Evolutionary conservation across 371 early-diverging fungal genomes (phyloP).

Genomic region (Choanephora cucurbitarum): DNA sequence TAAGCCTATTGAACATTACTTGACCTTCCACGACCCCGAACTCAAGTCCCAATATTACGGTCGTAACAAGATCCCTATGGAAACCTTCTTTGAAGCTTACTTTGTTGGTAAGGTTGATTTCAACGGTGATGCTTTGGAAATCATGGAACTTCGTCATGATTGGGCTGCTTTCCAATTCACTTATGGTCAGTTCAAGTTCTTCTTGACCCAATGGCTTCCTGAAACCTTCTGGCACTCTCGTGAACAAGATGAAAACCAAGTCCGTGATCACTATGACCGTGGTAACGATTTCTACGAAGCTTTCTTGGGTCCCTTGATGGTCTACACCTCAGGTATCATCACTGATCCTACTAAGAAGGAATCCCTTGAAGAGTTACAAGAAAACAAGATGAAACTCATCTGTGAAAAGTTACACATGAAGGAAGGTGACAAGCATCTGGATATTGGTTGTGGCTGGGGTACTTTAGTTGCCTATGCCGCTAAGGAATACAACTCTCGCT

Average conservation of each 20-base stretch:
- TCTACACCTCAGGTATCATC: constrained; percentile 94
- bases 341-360: constrained; percentile 73
- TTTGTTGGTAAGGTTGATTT: constrained; percentile 94
- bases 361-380: constrained; percentile 92
- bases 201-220: constrained; percentile 93
- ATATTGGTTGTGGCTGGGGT: constrained; percentile 99
- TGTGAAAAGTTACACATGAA: constrained; percentile 86
- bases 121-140: constrained; percentile 83
- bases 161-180: constrained; percentile 92
- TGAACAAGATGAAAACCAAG: constrained; percentile 95
- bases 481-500: constrained; percentile 84
- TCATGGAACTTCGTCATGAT: constrained; percentile 91
- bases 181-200: constrained; percentile 85
- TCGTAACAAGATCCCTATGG: constrained; percentile 92
- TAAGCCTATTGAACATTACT: constrained; percentile 81
- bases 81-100: constrained; percentile 94
- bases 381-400: constrained; percentile 92
- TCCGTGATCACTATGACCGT: constrained; percentile 96
- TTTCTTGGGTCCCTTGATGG: constrained; percentile 93
- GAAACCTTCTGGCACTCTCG: constrained; percentile 93
- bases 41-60: constrained; percentile 74
- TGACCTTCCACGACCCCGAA: constrained; percentile 82
- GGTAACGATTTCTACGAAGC: constrained; percentile 96
- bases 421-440: constrained; percentile 89
- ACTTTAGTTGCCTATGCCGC: constrained; percentile 89